Evolutionary conservation across 768 basidiomycete species (phyloP), one percentile per base, ranked within the genome.

Genomic region (Sutorius australiensis): DNA sequence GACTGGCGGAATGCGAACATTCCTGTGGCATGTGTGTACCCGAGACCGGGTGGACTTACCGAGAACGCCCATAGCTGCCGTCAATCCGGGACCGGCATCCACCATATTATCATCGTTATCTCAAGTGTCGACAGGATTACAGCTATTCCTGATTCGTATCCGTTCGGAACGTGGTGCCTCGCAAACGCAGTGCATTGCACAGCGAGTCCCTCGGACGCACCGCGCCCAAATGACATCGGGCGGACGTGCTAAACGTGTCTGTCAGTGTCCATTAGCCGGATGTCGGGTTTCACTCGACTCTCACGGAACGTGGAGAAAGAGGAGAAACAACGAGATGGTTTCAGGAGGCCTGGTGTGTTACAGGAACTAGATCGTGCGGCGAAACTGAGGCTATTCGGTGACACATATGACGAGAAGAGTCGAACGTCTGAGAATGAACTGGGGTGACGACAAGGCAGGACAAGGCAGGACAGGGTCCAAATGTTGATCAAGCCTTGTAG

Each of bases 241-340:
- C 6, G 52, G 51, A 55, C 48, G 58, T 55, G 55, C 36, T 10
- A 10, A 56, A 56, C 53, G 53, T 43, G 30, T 42, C 40, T 24
- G 8, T 14, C 34, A n/a, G 33, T 38, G 10, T 8, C 16, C 16
- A 28, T 14, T 36, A n/a, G 12, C 46, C 50, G 50, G 28, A 36
- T 8, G 28, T 9, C 32, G 30, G 5, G 12, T 17, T 6, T 10
- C 34, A 7, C n/a, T 10, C 19, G 33, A 17, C 17, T 28, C 19
- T 4, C 33, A 49, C 50, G 32, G 16, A 28, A 43, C 3, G 42
- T n/a, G 45, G n/a, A 33, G 6, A 24, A 24, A 24, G 14, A 6
- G 16, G 30, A 27, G 13, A 8, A 8, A 2, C 5, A 24, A 30
- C 9, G 30, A 37, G 3, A 32, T 27, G 13, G 50, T 30, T 34